Evolutionary conservation across 2,329 filamentous ascomycete genomes (phyloP).

Genomic region (Phyllosticta citrichinensis): DNA sequence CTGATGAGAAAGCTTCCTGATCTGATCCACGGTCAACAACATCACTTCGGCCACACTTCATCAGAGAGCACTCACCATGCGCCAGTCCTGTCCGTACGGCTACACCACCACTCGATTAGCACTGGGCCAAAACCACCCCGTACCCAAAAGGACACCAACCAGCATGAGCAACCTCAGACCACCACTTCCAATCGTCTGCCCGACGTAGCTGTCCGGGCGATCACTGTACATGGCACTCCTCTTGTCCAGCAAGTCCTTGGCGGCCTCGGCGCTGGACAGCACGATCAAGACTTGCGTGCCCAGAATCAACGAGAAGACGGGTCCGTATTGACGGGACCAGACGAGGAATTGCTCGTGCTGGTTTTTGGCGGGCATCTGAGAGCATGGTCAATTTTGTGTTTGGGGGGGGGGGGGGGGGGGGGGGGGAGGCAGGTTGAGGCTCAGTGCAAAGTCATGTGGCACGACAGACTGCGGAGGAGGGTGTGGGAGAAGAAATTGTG

Average conservation of each 20-base stretch:
- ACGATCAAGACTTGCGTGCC: slow-evolving; percentile 41
- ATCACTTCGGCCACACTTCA: neutral
- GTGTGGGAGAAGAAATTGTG: no score
- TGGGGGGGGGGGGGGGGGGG: no score
- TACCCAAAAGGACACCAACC: slow-evolving; percentile 10
- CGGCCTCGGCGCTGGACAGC: slow-evolving; percentile 33
- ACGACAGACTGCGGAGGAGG: no score
- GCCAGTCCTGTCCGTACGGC: slow-evolving; percentile 15
- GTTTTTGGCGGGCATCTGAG: slow-evolving; percentile 32
- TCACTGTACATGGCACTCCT: slow-evolving; percentile 41
- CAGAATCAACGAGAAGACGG: slow-evolving; percentile 42
- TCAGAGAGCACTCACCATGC: slow-evolving; percentile 2
- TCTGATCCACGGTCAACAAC: neutral
- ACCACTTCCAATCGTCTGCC: slow-evolving; percentile 16
- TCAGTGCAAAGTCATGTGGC: neutral
- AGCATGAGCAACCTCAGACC: slow-evolving; percentile 14
- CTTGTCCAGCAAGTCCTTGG: slow-evolving; percentile 45
- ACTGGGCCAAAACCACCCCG: neutral
- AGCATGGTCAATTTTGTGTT: neutral
- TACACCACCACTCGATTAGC: slow-evolving; percentile 2
- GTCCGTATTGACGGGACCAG: slow-evolving; percentile 45
- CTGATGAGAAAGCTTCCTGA: slow-evolving; percentile 14
- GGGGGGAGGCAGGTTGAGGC: neutral
- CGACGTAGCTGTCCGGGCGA: slow-evolving; percentile 35
- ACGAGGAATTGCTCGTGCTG: slow-evolving; percentile 39